These are phyloP conservation scores for Wickerhamiella bombiphila DNA, from an alignment of 805 yeast species.

Conservation along the genomic window DNA sequence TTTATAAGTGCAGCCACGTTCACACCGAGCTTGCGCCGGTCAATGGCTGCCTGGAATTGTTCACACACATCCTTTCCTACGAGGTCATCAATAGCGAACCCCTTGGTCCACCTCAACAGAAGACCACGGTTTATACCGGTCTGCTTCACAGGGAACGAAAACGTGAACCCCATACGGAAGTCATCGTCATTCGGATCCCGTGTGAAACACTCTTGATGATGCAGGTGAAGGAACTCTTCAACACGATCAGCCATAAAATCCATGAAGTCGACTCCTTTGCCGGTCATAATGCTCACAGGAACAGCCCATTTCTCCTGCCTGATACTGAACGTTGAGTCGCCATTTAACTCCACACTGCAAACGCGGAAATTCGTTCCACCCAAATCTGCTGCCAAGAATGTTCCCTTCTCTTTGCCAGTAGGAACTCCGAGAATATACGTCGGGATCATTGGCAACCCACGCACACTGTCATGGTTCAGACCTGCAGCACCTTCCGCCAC, in stretches of 20 bases:
- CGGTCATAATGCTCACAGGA: conserved; percentile 60
- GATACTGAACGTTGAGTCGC: conserved; percentile 54
- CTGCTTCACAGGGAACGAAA: conserved; percentile 86
- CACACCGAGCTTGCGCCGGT: conserved; percentile 39
- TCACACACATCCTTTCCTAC: conserved; percentile 73
- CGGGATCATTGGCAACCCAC: conserved; percentile 62
- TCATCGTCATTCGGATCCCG: conserved; percentile 15
- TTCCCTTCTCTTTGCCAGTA: conserved; percentile 69
- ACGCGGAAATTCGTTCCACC: conserved; percentile 97
- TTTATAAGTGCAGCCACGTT: conserved; percentile 78
- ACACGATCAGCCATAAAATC: conserved; percentile 61
- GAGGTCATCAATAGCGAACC: conserved; percentile 73
- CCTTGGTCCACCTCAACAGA: conserved; percentile 92
- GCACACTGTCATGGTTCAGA: conserved; percentile 17
- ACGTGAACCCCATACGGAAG: conserved; percentile 80
- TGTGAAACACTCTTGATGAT: conserved; percentile 39
- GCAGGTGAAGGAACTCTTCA: conserved; percentile 44
- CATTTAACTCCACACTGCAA: conserved; percentile 59
- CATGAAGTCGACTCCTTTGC: conserved; percentile 53
- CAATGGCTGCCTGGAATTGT: conserved; percentile 55
- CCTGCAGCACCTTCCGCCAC: conserved; percentile 21
- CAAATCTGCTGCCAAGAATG: conserved; percentile 76
- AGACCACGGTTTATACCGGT: conserved; percentile 65
- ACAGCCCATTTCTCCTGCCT: conserved; percentile 67
- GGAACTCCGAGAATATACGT: conserved; percentile 78